These are phyloP conservation scores for Paracoccidioides lutzii DNA, from an alignment of 2,329 filamentous ascomycete genomes.

Conservation along the genomic window DNA sequence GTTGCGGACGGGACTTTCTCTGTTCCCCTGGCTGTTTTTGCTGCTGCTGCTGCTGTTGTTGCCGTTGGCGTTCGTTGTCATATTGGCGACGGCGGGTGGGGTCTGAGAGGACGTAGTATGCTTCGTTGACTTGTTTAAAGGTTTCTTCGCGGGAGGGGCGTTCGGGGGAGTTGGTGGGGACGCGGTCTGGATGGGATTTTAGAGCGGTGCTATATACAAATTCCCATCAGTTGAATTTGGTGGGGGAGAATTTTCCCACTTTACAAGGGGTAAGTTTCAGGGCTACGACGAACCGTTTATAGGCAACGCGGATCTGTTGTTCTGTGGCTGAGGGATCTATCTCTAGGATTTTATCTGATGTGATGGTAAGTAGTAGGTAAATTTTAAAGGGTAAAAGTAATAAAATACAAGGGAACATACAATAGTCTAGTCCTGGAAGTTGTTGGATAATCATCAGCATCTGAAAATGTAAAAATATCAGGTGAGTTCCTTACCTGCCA, in stretches of 20 bases:
- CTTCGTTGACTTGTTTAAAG: slow-evolving; percentile 86
- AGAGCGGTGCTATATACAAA: slow-evolving; percentile 54
- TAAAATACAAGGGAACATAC: slow-evolving; percentile 28
- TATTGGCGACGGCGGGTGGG: slow-evolving; percentile 65
- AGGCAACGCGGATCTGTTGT: slow-evolving; percentile 81
- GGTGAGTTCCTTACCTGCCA: background rate
- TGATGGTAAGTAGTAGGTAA: slow-evolving; percentile 1
- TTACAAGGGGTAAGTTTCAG: background rate
- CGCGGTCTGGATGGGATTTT: slow-evolving; percentile 87
- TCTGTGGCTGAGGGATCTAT: slow-evolving; percentile 60
- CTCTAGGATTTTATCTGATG: slow-evolving; percentile 58
- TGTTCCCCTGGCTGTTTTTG: no score
- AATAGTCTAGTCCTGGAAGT: slow-evolving; percentile 45
- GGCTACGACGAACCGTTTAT: slow-evolving; percentile 55
- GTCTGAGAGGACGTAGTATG: slow-evolving; percentile 85
- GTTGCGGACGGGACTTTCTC: background rate
- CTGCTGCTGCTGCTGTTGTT: slow-evolving; percentile 29
- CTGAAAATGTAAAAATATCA: background rate
- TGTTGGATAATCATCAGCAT: background rate
- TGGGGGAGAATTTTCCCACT: slow-evolving; percentile 6
- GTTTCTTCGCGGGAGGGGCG: slow-evolving; percentile 67
- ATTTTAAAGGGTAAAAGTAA: background rate
- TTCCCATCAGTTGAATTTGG: no score
- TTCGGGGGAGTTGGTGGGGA: slow-evolving; percentile 71
- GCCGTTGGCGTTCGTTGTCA: slow-evolving; percentile 51